Percentiles rank a stretch among this genome's conserved stretches.
Conservation (phyloP, 2,329 filamentous ascomycete species). For the Lachnellula occidentalis region DNA sequence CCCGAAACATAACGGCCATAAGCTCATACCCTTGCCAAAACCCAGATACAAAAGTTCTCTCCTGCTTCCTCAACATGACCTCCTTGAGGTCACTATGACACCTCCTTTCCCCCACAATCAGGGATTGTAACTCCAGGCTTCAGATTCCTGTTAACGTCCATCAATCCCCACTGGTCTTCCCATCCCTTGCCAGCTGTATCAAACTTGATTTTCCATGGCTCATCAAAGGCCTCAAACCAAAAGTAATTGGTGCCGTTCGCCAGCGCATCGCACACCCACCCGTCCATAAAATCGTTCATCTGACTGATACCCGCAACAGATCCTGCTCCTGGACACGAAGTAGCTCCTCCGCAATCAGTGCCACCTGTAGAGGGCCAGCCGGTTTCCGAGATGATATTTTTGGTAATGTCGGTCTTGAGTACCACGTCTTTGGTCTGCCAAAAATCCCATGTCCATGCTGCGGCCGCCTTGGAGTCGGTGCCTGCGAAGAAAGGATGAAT, state of each 20-base stretch:
- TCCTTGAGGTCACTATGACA: slow-evolving; percentile 15
- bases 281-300: slow-evolving; percentile 80
- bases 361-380: slow-evolving; percentile 87
- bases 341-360: slow-evolving; percentile 61
- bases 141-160: slow-evolving; percentile 78
- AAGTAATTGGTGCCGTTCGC: slow-evolving; percentile 87
- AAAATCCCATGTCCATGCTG: slow-evolving; percentile 77
- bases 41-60: neutral
- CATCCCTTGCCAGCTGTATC: slow-evolving; percentile 65
- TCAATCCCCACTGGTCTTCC: slow-evolving; percentile 94
- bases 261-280: slow-evolving; percentile 78
- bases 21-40: too few species aligned
- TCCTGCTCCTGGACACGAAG: slow-evolving; percentile 52
- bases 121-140: slow-evolving; percentile 83
- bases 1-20: too few species aligned
- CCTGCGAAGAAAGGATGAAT: slow-evolving; percentile 95
- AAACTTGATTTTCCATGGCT: slow-evolving; percentile 84
- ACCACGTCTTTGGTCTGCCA: slow-evolving; percentile 66
- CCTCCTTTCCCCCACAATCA: slow-evolving; percentile 66
- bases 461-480: slow-evolving; percentile 59
- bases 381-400: slow-evolving; percentile 82
- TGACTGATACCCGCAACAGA: slow-evolving; percentile 73
- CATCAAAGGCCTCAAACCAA: slow-evolving; percentile 96
- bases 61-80: neutral
- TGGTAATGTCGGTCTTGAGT: slow-evolving; percentile 53